phyloP scores from a whole-genome alignment of 2,329 filamentous ascomycete species.

The Fusarium sp. region DNA sequence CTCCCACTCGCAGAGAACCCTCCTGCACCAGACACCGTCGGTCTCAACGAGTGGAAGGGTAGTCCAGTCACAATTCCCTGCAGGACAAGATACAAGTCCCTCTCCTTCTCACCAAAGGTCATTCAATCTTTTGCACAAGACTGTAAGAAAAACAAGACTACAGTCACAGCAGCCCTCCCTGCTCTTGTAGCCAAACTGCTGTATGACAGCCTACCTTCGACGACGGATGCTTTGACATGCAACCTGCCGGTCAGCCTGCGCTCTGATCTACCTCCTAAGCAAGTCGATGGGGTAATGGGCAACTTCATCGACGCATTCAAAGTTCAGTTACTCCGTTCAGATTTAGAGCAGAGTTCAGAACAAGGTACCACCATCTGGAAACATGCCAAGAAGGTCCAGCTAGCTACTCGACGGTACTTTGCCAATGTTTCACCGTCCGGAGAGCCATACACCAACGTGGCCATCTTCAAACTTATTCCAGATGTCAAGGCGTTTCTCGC shows the following conservation, averaged over 20 bases:
- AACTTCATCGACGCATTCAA: constrained; percentile 17
- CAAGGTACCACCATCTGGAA: neutral
- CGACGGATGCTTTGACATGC: neutral
- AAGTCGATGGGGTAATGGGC: neutral
- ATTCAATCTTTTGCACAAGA: neutral
- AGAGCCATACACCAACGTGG: neutral
- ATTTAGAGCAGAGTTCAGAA: neutral
- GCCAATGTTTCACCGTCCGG: constrained; percentile 1
- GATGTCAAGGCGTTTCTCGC: neutral
- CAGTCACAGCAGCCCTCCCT: constrained; percentile 5
- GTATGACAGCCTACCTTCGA: neutral
- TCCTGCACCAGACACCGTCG: neutral
- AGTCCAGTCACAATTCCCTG: neutral
- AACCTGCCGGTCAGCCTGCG: constrained; percentile 6
- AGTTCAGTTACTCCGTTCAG: neutral
- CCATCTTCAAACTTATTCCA: constrained; percentile 3
- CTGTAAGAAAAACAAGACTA: constrained; percentile 3
- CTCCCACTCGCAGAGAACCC: neutral
- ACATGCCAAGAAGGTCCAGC: constrained; percentile 3
- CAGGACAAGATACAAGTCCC: constrained; percentile 2
- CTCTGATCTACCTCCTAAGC: neutral
- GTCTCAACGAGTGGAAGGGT: constrained; percentile 1
- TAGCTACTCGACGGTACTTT: constrained; percentile 9
- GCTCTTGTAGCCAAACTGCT: constrained; percentile 6
- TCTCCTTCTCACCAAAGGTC: neutral